phyloP scores from a whole-genome alignment of 2,329 filamentous ascomycete genomes.

The Hypoxylon sp. region DNA sequence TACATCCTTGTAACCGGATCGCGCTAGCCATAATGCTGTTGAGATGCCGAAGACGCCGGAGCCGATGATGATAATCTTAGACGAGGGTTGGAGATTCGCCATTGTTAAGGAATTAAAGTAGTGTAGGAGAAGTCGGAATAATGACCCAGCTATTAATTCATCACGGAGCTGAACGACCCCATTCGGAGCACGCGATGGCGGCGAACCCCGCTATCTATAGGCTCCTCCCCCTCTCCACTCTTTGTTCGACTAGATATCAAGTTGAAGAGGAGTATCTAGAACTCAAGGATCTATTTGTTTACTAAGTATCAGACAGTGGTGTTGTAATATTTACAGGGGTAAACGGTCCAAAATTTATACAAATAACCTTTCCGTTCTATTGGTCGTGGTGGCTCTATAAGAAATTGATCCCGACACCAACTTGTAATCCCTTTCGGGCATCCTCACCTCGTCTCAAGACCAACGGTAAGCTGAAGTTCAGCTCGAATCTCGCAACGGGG shows the following conservation, averaged over 20 bases:
- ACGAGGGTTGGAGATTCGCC: constrained; percentile 15
- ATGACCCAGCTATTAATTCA: too few relatives aligned
- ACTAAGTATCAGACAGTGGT: not conserved
- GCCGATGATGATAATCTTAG: constrained; percentile 51
- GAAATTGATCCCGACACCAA: constrained; percentile 97
- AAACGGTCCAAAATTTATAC: constrained; percentile 17
- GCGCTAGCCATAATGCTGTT: constrained; percentile 54
- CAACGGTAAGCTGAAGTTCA: constrained; percentile 92
- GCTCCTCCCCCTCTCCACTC: constrained; percentile 7
- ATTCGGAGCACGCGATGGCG: constrained; percentile 17
- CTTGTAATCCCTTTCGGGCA: constrained; percentile 87
- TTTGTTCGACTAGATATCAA: not conserved
- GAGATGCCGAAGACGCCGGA: constrained; percentile 53
- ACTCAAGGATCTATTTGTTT: not conserved
- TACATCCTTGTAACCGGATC: constrained; percentile 56
- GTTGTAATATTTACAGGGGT: constrained; percentile 20
- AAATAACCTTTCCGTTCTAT: not conserved
- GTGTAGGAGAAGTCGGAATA: not conserved
- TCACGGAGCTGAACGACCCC: too few relatives aligned
- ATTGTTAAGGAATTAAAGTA: not conserved
- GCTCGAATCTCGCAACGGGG: constrained; percentile 89
- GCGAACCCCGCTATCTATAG: constrained; percentile 20
- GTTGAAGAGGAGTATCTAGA: not conserved
- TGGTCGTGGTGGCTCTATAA: constrained; percentile 71
- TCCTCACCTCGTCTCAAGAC: constrained; percentile 85